Evolutionary conservation across 1,139 yeast species (phyloP).

Genomic region (Ashbya aceris): DNA sequence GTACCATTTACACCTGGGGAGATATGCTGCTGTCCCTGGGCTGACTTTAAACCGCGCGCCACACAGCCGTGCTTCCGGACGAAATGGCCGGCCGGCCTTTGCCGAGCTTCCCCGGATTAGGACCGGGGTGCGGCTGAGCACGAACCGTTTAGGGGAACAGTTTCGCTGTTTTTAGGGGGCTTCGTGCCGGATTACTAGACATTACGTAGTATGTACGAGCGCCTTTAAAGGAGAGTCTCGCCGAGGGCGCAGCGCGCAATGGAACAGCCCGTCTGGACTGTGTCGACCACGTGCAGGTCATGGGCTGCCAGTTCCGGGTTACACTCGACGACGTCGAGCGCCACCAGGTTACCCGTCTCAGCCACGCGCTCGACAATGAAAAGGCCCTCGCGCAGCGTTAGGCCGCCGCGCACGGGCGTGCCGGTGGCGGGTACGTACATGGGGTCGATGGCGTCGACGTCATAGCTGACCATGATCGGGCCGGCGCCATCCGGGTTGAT

Average conservation of each 20-base stretch:
- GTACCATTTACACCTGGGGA: no score
- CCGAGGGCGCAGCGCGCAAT: constrained; percentile 92
- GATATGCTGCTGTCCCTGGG: no score
- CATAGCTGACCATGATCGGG: constrained; percentile 88
- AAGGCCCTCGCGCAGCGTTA: constrained; percentile 88
- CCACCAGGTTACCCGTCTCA: constrained; percentile 73
- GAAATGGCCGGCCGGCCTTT: no score
- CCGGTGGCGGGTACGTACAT: constrained; percentile 94
- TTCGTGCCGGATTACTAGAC: not conserved
- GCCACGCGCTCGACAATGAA: constrained; percentile 89
- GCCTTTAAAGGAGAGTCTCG: constrained; percentile 61
- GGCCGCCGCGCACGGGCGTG: constrained; percentile 94
- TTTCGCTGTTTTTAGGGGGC: no score
- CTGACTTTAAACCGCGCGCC: no score
- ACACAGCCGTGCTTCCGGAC: no score
- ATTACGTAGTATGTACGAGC: not conserved
- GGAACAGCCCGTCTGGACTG: constrained; percentile 85
- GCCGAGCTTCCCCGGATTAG: no score
- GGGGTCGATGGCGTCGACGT: constrained; percentile 96
- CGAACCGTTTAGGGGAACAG: no score
- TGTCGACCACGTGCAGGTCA: constrained; percentile 69
- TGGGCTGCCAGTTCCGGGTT: constrained; percentile 83
- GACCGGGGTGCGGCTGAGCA: no score
- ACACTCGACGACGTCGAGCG: constrained; percentile 87
- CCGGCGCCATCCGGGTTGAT: constrained; percentile 62